phyloP scores from a whole-genome alignment of 208 protist genomes.

The Jaenimonas drosophilae region DNA sequence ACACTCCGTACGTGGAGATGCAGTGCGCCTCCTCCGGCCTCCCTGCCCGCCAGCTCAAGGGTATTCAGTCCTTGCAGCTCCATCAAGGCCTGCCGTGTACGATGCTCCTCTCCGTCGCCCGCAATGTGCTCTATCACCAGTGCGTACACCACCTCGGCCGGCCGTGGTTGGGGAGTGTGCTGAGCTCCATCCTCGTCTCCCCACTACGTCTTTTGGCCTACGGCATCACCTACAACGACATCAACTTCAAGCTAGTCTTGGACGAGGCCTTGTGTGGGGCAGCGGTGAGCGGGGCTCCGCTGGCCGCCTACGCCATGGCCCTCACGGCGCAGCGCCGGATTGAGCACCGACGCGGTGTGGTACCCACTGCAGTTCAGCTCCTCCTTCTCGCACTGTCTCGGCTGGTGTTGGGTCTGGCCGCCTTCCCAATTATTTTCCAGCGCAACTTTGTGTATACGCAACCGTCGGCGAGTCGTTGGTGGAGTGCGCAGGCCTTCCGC shows the following conservation, averaged over 20 bases:
- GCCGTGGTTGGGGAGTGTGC: conserved; percentile 22
- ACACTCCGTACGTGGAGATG: conserved; percentile 27
- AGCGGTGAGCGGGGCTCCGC: conserved; percentile 25
- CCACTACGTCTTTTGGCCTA: conserved; percentile 61
- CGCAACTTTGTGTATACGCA: conserved; percentile 39
- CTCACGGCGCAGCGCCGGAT: conserved; percentile 25
- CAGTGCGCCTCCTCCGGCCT: conserved; percentile 3
- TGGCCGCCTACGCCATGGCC: conserved; percentile 20
- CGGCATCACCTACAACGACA: conserved; percentile 35
- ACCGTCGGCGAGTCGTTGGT: conserved; percentile 29
- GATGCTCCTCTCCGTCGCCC: conserved; percentile 20
- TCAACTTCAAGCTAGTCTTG: conserved; percentile 59
- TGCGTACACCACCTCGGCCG: conserved; percentile 10
- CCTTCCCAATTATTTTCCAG: conserved; percentile 61
- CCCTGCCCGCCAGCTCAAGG: neutral
- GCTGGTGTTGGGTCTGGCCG: conserved; percentile 35
- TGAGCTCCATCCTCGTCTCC: conserved; percentile 22
- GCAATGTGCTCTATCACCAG: conserved; percentile 58
- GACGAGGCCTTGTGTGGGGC: conserved; percentile 47
- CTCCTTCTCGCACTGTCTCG: conserved; percentile 31
- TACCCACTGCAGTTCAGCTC: conserved; percentile 17
- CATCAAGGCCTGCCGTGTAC: conserved; percentile 25
- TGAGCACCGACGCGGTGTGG: conserved; percentile 19
- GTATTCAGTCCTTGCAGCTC: conserved; percentile 5
- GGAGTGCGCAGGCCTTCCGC: conserved; percentile 26